These are phyloP conservation scores for Porphyrellus cyaneotinctus DNA, from an alignment of 768 basidiomycete species.

Conservation along the genomic window DNA sequence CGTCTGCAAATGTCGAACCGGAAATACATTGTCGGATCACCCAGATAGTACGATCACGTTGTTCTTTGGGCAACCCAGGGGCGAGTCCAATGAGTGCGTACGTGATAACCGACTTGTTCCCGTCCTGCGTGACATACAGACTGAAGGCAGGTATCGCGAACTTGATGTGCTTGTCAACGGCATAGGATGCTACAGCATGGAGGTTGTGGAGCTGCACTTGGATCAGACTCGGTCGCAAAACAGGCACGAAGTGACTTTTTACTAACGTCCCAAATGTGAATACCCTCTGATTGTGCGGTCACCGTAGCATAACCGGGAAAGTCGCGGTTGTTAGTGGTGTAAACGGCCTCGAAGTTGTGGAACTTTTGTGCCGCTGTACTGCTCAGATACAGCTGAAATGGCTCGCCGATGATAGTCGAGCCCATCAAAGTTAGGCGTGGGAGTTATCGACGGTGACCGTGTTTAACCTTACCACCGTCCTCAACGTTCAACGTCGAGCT, in stretches of 20 bases:
- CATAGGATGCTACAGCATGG: conserved; percentile 65
- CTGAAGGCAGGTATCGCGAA: conserved; percentile 61
- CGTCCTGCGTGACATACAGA: conserved; percentile 31
- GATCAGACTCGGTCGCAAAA: conserved; percentile 8
- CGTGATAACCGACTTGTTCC: conserved; percentile 41
- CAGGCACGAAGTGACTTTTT: not conserved
- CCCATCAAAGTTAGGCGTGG: conserved; percentile 25
- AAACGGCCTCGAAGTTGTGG: conserved; percentile 12
- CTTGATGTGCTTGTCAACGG: conserved; percentile 58
- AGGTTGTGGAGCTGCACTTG: conserved; percentile 52
- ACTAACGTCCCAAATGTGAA: conserved; percentile 71
- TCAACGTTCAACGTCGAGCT: conserved; percentile 1
- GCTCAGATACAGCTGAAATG: conserved; percentile 28
- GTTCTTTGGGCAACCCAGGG: conserved; percentile 40
- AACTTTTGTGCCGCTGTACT: conserved; percentile 15
- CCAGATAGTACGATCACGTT: conserved; percentile 52
- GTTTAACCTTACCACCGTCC: not conserved
- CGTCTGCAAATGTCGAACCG: conserved; percentile 29
- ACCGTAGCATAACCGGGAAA: conserved; percentile 60
- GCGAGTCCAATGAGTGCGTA: conserved; percentile 52
- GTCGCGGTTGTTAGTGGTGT: conserved; percentile 12
- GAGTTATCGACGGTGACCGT: conserved; percentile 14
- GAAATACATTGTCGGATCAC: conserved; percentile 56
- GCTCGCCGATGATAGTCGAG: conserved; percentile 31
- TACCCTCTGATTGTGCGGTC: conserved; percentile 67